A percentile compares a stretch with the other conserved stretches of the same genome.
Conservation (phyloP, 2,329 filamentous ascomycete genomes). For the Thielaviopsis punctulata region DNA sequence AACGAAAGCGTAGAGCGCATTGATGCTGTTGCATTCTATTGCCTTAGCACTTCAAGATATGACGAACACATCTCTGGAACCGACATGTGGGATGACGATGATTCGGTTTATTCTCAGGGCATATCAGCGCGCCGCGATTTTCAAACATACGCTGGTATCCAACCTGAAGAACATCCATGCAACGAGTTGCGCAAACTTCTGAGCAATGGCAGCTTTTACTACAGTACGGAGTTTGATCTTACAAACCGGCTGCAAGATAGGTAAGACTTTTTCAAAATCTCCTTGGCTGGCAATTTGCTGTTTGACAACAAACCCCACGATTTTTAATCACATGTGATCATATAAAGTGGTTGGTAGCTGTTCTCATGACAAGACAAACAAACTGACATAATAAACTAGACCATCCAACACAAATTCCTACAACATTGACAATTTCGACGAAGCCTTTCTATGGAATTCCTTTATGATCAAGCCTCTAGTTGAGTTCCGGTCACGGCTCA, state of each 20-base stretch:
- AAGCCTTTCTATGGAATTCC: conserved; percentile 90
- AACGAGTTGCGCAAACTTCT: conserved; percentile 80
- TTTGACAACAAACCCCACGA: neutral
- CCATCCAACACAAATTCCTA: conserved; percentile 62
- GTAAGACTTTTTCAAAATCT: conserved; percentile 23
- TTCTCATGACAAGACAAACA: neutral
- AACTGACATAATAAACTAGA: conserved; percentile 23
- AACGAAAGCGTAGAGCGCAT: conserved; percentile 85
- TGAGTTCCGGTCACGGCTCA: conserved; percentile 68
- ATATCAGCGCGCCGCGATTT: conserved; percentile 16
- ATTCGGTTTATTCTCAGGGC: conserved; percentile 29
- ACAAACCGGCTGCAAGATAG: conserved; percentile 86
- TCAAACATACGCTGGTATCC: conserved; percentile 19
- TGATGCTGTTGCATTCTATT: conserved; percentile 77
- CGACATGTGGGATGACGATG: conserved; percentile 35
- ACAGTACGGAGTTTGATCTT: conserved; percentile 94
- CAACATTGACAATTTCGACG: conserved; percentile 82
- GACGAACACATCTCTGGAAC: conserved; percentile 49
- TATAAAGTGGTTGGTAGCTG: conserved; percentile 1
- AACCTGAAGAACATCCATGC: conserved; percentile 69
- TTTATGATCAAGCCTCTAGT: conserved; percentile 94
- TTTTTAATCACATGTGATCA: conserved; percentile 10
- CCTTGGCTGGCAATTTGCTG: too few species aligned
- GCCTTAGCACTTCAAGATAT: conserved; percentile 71
- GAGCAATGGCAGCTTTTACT: conserved; percentile 90